Conservation (phyloP, 768 basidiomycete genomes). For the Mycena latifolia region DNA sequence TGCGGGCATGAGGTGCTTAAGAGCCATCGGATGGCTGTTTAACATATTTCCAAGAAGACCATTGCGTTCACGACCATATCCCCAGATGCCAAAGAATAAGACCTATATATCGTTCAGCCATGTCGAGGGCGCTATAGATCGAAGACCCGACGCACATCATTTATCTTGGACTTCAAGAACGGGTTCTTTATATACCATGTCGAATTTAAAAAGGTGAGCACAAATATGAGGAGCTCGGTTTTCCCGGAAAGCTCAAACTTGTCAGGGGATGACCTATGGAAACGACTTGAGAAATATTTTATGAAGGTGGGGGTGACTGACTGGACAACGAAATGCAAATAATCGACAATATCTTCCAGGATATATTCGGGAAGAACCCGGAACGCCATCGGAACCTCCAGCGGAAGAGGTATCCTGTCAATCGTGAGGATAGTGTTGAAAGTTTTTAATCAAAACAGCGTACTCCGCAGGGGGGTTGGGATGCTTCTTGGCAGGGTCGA, state of each 20-base stretch:
- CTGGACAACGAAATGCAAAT: constrained; percentile 87
- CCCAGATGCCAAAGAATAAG: constrained; percentile 78
- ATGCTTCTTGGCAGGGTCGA: constrained; percentile 84
- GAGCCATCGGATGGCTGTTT: constrained; percentile 86
- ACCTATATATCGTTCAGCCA: constrained; percentile 57
- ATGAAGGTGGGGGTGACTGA: constrained; percentile 48
- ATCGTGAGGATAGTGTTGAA: background rate
- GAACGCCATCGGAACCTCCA: constrained; percentile 88
- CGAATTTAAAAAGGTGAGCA: constrained; percentile 90
- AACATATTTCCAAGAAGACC: constrained; percentile 87
- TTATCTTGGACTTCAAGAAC: constrained; percentile 95
- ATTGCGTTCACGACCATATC: constrained; percentile 72
- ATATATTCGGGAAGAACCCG: constrained; percentile 93
- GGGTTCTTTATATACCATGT: constrained; percentile 99
- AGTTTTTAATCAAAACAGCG: constrained; percentile 42
- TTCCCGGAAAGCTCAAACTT: constrained; percentile 89
- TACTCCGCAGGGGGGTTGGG: constrained; percentile 79
- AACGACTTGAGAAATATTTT: background rate
- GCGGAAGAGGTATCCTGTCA: constrained; percentile 85
- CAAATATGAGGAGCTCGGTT: constrained; percentile 87
- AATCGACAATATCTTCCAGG: constrained; percentile 94
- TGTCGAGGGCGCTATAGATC: background rate
- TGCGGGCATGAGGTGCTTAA: constrained; percentile 91
- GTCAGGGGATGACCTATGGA: constrained; percentile 73
- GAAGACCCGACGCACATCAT: constrained; percentile 72